A percentile compares a stretch with the other conserved stretches of the same genome.
Conservation (phyloP, 441 rosid species). For the Eruca vesicaria region DNA sequence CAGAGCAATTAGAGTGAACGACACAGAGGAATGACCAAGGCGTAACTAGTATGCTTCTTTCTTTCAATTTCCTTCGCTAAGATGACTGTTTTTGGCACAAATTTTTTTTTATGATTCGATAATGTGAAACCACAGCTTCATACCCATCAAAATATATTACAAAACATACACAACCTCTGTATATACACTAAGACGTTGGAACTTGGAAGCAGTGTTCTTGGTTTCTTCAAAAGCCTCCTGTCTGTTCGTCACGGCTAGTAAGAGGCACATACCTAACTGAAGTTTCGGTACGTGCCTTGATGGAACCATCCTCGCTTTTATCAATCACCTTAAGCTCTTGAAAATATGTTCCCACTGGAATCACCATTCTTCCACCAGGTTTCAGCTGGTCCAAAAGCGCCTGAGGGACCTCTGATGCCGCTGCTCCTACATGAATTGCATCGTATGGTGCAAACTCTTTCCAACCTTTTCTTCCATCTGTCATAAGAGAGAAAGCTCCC, state of each 20-base stretch:
- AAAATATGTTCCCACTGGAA: constrained; percentile 77
- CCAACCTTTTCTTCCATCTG: constrained; percentile 96
- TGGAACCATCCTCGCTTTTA: constrained; percentile 69
- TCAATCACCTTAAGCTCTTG: constrained; percentile 77
- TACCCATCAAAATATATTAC: constrained; percentile 5
- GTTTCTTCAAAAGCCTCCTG: constrained; percentile 43
- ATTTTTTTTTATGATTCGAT: neutral
- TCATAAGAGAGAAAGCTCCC: neutral
- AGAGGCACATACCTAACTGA: constrained; percentile 88
- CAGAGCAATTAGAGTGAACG: too few species aligned
- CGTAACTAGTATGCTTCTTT: neutral
- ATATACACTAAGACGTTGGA: constrained; percentile 26
- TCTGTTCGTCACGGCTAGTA: constrained; percentile 79
- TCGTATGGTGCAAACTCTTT: constrained; percentile 79
- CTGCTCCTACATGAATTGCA: constrained; percentile 98
- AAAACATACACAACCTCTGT: constrained; percentile 7
- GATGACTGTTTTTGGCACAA: neutral
- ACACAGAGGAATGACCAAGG: too few species aligned
- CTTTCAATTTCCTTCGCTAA: neutral
- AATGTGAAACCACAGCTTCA: neutral
- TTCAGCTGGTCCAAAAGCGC: constrained; percentile 84
- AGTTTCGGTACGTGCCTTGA: constrained; percentile 55
- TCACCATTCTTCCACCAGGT: constrained; percentile 97
- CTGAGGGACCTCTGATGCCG: constrained; percentile 80
- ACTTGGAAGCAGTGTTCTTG: neutral